Conservation (phyloP, 495 filamentous ascomycete genomes). For the Aspergillus ostianus region DNA sequence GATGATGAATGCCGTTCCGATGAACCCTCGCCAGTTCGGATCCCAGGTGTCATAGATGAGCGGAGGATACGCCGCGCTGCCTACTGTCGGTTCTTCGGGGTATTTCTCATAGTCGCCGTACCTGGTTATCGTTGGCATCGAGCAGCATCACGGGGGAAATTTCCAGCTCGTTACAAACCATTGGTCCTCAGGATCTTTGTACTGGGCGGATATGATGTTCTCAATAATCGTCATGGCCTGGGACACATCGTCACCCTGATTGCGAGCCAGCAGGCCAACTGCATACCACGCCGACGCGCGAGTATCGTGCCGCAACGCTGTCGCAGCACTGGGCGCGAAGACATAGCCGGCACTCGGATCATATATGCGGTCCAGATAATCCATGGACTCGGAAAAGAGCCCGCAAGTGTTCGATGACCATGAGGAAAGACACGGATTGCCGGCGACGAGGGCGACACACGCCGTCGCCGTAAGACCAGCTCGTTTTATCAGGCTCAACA, state of each 20-base stretch:
- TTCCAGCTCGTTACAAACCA: slow-evolving; percentile 19
- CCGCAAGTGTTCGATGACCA: slow-evolving; percentile 2
- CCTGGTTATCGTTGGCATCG: slow-evolving; percentile 13
- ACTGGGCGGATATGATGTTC: slow-evolving; percentile 39
- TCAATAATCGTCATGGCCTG: slow-evolving; percentile 36
- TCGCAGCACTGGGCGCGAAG: slow-evolving; percentile 24
- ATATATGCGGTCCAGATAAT: slow-evolving; percentile 24
- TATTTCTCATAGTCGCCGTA: slow-evolving; percentile 40
- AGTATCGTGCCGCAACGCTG: slow-evolving; percentile 31
- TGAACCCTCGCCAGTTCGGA: slow-evolving; percentile 44
- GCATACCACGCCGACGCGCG: slow-evolving; percentile 41
- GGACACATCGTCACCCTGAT: slow-evolving; percentile 31
- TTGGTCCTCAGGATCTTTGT: slow-evolving; percentile 32
- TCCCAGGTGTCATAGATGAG: slow-evolving; percentile 40
- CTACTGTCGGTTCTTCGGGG: slow-evolving; percentile 39
- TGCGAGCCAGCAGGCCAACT: slow-evolving; percentile 37
- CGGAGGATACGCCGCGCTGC: slow-evolving; percentile 29
- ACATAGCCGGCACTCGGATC: slow-evolving; percentile 14
- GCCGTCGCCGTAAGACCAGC: too few species aligned
- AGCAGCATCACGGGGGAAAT: not conserved
- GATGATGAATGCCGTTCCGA: slow-evolving; percentile 39
- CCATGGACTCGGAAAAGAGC: slow-evolving; percentile 32
- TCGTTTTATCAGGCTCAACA: too few species aligned
- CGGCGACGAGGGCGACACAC: not conserved
- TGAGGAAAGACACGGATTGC: not conserved